Evolutionary conservation across 2,329 filamentous ascomycete genomes (phyloP).

Genomic region (Pyrenophora graminea): DNA sequence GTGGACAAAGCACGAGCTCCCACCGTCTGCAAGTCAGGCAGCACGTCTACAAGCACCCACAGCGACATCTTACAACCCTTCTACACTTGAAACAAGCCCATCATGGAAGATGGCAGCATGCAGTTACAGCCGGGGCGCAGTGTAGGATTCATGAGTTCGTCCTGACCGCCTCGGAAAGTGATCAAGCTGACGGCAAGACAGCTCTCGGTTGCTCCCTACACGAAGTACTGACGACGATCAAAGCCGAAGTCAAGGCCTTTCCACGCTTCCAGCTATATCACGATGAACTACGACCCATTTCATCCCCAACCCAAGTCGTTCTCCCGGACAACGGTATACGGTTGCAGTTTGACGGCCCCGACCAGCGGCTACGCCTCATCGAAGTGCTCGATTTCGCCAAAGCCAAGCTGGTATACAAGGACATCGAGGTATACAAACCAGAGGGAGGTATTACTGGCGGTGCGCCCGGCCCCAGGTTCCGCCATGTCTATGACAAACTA

Average conservation of each 20-base stretch:
- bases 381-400: slow-evolving; percentile 91
- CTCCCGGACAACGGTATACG: slow-evolving; percentile 86
- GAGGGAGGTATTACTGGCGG: slow-evolving; percentile 37
- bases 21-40: slow-evolving; percentile 13
- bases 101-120: slow-evolving; percentile 41
- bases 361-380: slow-evolving; percentile 87
- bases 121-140: slow-evolving; percentile 37
- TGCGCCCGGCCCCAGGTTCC: slow-evolving; percentile 72
- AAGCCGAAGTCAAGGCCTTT: slow-evolving; percentile 81
- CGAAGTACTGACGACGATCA: slow-evolving; percentile 83
- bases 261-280: slow-evolving; percentile 83
- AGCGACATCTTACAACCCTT: neutral
- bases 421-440: slow-evolving; percentile 75
- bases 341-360: slow-evolving; percentile 88
- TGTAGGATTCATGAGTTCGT: slow-evolving; percentile 49
- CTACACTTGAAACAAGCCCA: slow-evolving; percentile 1
- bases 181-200: slow-evolving; percentile 47
- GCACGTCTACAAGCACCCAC: slow-evolving; percentile 9
- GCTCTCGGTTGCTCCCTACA: slow-evolving; percentile 90
- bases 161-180: neutral
- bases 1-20: slow-evolving; percentile 35
- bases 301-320: slow-evolving; percentile 72
- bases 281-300: slow-evolving; percentile 73
- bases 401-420: slow-evolving; percentile 80
- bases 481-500: slow-evolving; percentile 89